Base-by-base conservation (phyloP, 2,329 filamentous ascomycete species). In the Fusarium sp. region DNA sequence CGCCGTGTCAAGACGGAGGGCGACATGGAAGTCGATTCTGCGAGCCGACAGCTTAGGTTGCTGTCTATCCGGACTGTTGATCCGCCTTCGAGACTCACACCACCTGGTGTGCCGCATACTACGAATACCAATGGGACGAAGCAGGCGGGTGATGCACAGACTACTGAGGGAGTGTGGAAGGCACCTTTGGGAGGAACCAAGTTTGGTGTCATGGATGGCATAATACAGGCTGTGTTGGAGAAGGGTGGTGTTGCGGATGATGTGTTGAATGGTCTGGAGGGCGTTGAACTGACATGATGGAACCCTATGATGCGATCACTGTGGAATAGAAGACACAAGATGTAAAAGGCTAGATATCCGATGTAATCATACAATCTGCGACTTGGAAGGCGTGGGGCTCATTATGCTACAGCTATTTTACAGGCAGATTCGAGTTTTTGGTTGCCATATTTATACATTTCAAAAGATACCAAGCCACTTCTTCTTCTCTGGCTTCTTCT, bases 391-490 rank as follows among this genome's bases (percentile, higher is more conserved):
- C 54, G 64, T 42, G 59, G 62, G 56, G 54, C 64, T 70, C 67
- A 64, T 66, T 63, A 70, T 65, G 66, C 59, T 71, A 70, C 60
- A 68, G 63, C 71, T 74, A 74, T 74, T 56, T 62, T 76, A 76
- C 70, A 59, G 61, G 54, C 66, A 72, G 47, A 65, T 63, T 67
- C 52, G 40, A 24, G 34, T 35, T 54, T 29, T 54, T 31, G 40
- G 47, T 58, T 73, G 35, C 57, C 66, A 31, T 65, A 61, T 59
- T 65, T 65, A 71, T 59, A 64, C 29, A 60, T 65, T 66, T 82
- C 81, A 95, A 88, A 94, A 97, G 79, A 97, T 92, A 16, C 94
- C 94, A 77, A 96, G 85, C 90, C 93, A 95, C 86, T 94, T 95
- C 89, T 95, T 95, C 66, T 91, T 76, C 64, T 76, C 78, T 56